Conservation (phyloP, 2,329 filamentous ascomycete genomes). For the Talaromyces marneffei region DNA sequence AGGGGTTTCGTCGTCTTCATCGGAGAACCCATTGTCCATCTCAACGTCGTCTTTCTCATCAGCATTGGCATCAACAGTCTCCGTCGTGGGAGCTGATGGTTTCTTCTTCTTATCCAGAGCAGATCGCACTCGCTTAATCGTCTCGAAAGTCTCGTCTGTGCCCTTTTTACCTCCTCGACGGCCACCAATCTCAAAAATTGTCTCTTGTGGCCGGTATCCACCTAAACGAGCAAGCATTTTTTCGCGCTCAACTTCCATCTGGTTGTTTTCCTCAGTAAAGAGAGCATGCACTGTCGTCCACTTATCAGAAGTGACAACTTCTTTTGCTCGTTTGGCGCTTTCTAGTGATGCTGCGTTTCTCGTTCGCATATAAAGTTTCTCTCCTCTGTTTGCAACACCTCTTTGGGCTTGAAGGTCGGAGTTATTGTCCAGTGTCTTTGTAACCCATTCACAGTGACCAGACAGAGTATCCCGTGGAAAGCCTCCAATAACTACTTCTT, state of each 20-base stretch:
- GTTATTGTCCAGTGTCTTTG: conserved; percentile 68
- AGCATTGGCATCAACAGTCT: conserved; percentile 18
- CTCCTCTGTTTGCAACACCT: conserved; percentile 74
- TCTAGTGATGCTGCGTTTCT: conserved; percentile 84
- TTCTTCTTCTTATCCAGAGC: conserved; percentile 39
- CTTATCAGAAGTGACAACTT: conserved; percentile 62
- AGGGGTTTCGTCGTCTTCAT: conserved; percentile 39
- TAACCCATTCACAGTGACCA: conserved; percentile 72
- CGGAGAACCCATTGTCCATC: conserved; percentile 30
- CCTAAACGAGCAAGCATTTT: conserved; percentile 86
- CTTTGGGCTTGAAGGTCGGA: conserved; percentile 67
- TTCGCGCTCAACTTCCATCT: conserved; percentile 65
- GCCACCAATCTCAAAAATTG: conserved; percentile 90
- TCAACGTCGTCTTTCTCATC: conserved; percentile 25
- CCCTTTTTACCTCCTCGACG: conserved; percentile 65
- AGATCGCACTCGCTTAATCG: conserved; percentile 40
- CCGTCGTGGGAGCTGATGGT: conserved; percentile 5
- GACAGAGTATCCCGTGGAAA: conserved; percentile 69
- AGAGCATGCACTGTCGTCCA: conserved; percentile 74
- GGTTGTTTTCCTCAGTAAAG: conserved; percentile 62
- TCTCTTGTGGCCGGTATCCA: conserved; percentile 82
- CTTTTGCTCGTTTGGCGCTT: conserved; percentile 81
- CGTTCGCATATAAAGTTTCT: conserved; percentile 86
- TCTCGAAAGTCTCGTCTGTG: conserved; percentile 59
- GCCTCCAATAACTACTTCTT: conserved; percentile 77